These are phyloP conservation scores for Pseudogymnoascus sp. DNA, from an alignment of 2,329 filamentous ascomycete genomes.

Conservation along the genomic window DNA sequence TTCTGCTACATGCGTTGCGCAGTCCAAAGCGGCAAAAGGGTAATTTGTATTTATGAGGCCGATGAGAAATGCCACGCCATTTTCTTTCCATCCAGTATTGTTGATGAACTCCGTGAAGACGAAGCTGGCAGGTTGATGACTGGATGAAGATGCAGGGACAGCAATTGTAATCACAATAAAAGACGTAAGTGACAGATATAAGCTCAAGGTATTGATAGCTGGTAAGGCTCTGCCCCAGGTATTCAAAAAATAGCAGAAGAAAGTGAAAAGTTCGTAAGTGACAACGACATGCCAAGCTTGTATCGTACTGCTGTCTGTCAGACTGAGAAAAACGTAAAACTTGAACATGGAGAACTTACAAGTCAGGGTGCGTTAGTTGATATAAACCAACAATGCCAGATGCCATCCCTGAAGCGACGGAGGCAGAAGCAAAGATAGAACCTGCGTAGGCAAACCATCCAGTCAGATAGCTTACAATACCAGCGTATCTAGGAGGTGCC, in stretches of 20 bases:
- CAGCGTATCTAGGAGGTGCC: constrained; percentile 33
- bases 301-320: constrained; percentile 22
- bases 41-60: constrained; percentile 35
- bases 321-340: constrained; percentile 1
- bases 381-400: constrained; percentile 45
- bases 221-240: constrained; percentile 34
- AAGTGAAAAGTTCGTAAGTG: constrained; percentile 31
- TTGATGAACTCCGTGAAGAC: constrained; percentile 51
- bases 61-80: constrained; percentile 36
- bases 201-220: constrained; percentile 21
- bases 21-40: constrained; percentile 37
- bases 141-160: constrained; percentile 35
- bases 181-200: constrained; percentile 35
- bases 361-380: constrained; percentile 44
- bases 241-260: constrained; percentile 33
- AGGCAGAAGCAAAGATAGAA: constrained; percentile 46
- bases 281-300: constrained; percentile 38
- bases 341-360: constrained; percentile 34
- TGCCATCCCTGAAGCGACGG: constrained; percentile 43
- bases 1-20: constrained; percentile 38
- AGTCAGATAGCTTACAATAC: constrained; percentile 34
- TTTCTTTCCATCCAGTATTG: constrained; percentile 36
- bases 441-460: constrained; percentile 48
- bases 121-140: constrained; percentile 40
- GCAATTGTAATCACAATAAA: constrained; percentile 36